Base-by-base conservation (phyloP, 2,329 filamentous ascomycete species). In the Neophaeococcomyces mojaviensis region DNA sequence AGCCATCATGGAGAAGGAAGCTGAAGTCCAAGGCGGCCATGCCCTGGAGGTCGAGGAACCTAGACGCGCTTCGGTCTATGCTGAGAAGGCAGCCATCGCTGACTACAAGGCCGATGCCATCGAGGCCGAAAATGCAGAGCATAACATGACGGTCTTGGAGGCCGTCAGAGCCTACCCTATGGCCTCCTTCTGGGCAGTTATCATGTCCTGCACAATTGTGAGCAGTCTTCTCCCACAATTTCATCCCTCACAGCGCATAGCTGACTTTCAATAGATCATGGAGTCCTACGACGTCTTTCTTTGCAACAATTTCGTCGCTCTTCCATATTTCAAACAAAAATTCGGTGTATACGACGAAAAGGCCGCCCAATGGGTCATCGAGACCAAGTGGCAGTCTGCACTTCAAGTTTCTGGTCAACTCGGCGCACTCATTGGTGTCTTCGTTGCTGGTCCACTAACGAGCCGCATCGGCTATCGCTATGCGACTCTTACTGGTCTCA, bases 241-340 rank as follows among this genome's bases (percentile, higher is more conserved):
- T 28, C 5, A 6, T 28, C 39, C 39, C 20, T 39, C 24, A n/a
- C 51, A 58, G 37, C 24, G 49, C 52, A 42, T 50, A 18, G 51
- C 38, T 58, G 49, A 54, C 50, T 45, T 35, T 47, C 13, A 36
- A 46, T 53, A 81, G 77, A 77, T 79, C 55, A 81, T 82, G 78
- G 78, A 81, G 59, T 74, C 77, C 3, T 82, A 79, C 68, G 71
- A 71, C 59, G 73, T 81, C 50, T 81, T 82, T 67, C 64, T 82
- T 18, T 78, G 75, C 57, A 72, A 73, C 39, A 72, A 76, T 48
- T 82, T 82, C 61, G 62, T 81, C 34, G 76, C 77, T 47, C 67
- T 73, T 6, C 44, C 62, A 18, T 49, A 55, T 13, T 81, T 81
- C 63, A 62, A 55, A 24, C 2, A 66, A 0, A 50, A 65, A 3